Percentiles rank a stretch among this genome's conserved stretches.
Evolutionary conservation across 2,329 filamentous ascomycete genomes (phyloP).

Genomic region (Fusarium papillatum): DNA sequence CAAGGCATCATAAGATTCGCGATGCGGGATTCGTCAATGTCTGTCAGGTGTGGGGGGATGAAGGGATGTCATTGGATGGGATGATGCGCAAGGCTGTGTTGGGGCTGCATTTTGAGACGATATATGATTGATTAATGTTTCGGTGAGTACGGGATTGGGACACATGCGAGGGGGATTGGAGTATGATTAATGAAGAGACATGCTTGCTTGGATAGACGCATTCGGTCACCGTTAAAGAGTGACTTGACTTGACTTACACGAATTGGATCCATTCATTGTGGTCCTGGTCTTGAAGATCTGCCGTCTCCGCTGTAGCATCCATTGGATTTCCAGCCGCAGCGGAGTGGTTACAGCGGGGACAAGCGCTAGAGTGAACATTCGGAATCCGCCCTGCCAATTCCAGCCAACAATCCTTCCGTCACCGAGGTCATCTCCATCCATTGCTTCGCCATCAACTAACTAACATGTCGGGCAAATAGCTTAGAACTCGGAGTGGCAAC

Average conservation of each 20-base stretch:
- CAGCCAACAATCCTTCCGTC: not conserved
- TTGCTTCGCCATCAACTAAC: not conserved
- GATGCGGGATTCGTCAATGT: not conserved
- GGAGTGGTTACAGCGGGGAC: not conserved
- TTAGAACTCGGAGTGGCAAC: not conserved
- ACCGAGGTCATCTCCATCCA: not conserved
- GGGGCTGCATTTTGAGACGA: not conserved
- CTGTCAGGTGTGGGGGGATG: not conserved
- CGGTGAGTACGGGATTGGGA: not conserved
- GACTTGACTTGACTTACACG: not conserved
- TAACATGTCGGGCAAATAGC: not conserved
- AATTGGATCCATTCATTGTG: not conserved
- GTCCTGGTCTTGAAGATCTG: not conserved
- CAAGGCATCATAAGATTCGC: slow-evolving; percentile 2
- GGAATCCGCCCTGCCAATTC: slow-evolving; percentile 11
- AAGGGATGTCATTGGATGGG: not conserved
- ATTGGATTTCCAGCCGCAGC: not conserved
- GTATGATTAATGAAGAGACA: no score
- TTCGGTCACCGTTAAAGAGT: not conserved
- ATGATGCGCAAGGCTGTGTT: slow-evolving; percentile 21
- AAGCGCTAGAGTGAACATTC: not conserved
- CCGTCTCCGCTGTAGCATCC: not conserved
- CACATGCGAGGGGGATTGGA: not conserved
- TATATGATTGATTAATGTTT: not conserved
- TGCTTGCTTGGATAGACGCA: not conserved